phyloP scores from a whole-genome alignment of 495 filamentous ascomycete species.

The Rhypophila decipiens region DNA sequence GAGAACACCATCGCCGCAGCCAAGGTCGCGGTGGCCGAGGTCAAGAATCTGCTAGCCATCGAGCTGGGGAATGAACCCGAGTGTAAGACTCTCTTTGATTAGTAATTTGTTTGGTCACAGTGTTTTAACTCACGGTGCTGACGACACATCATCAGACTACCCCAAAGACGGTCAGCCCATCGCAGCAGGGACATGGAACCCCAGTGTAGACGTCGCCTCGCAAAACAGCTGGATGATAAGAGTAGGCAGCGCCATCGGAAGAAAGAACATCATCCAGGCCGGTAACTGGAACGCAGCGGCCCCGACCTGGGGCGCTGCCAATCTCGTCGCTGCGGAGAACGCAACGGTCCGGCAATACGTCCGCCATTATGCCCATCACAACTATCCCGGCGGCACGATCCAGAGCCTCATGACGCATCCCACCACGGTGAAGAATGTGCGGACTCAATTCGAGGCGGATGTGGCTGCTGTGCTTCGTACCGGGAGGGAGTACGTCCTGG shows the following conservation, averaged over 20 bases:
- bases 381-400: conserved; percentile 51
- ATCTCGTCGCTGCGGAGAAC: conserved; percentile 43
- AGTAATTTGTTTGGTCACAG: background rate
- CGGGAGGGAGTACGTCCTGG: conserved; percentile 50
- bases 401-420: conserved; percentile 48
- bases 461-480: conserved; percentile 36
- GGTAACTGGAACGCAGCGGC: conserved; percentile 53
- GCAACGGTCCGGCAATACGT: conserved; percentile 43
- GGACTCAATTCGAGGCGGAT: conserved; percentile 41
- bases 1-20: conserved; percentile 52
- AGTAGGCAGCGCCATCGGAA: conserved; percentile 43
- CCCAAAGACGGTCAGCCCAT: conserved; percentile 43
- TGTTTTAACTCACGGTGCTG: conserved; percentile 1
- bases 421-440: conserved; percentile 31
- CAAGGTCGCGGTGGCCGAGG: conserved; percentile 35
- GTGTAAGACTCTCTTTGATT: conserved; percentile 30
- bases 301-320: conserved; percentile 44
- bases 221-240: conserved; percentile 49
- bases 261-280: conserved; percentile 44
- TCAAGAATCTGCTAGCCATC: conserved; percentile 49
- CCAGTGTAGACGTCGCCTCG: conserved; percentile 45
- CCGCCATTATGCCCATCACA: conserved; percentile 51
- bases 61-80: conserved; percentile 59
- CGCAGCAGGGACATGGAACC: conserved; percentile 47
- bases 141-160: conserved; percentile 26